phyloP scores from a whole-genome alignment of 1,284 basidiomycete species.

The Coniferiporia weirii region DNA sequence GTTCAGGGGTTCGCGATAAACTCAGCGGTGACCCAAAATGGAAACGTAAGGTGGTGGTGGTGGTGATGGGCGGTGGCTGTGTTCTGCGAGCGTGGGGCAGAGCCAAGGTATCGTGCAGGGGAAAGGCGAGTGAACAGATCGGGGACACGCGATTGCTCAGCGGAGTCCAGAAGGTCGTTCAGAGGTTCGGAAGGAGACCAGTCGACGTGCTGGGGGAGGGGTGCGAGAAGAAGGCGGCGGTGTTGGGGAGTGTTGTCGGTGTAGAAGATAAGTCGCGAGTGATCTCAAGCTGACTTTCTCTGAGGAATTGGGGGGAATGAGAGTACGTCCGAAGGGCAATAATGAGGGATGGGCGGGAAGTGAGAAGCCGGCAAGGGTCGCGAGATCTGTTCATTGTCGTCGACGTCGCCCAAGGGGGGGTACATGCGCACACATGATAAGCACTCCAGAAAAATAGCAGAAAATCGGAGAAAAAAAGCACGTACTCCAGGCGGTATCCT shows the following conservation, averaged over 20 bases:
- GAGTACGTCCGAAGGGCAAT: background rate
- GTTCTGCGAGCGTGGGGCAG: background rate
- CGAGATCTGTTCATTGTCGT: conserved; percentile 60
- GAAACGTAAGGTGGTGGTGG: background rate
- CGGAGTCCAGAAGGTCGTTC: conserved; percentile 22
- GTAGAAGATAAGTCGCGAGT: conserved; percentile 17
- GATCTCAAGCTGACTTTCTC: conserved; percentile 9
- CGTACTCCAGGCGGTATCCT: conserved; percentile 78
- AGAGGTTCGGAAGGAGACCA: conserved; percentile 19
- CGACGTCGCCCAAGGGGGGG: background rate
- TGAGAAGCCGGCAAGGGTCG: conserved; percentile 89
- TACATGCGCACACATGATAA: conserved; percentile 4
- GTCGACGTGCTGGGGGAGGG: conserved; percentile 20
- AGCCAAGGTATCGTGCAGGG: conserved; percentile 3
- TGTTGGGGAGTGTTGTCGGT: conserved; percentile 10
- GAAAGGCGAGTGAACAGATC: background rate
- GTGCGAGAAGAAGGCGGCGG: conserved; percentile 17
- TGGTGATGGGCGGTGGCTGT: background rate
- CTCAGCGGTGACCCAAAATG: background rate
- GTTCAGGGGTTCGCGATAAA: background rate
- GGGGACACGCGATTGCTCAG: conserved; percentile 19
- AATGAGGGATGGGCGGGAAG: conserved; percentile 31
- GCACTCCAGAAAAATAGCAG: background rate
- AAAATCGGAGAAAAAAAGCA: conserved; percentile 18
- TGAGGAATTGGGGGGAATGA: background rate